phyloP scores from a whole-genome alignment of 192 early-diverging fungal species.

The Backusella tarrabulga region DNA sequence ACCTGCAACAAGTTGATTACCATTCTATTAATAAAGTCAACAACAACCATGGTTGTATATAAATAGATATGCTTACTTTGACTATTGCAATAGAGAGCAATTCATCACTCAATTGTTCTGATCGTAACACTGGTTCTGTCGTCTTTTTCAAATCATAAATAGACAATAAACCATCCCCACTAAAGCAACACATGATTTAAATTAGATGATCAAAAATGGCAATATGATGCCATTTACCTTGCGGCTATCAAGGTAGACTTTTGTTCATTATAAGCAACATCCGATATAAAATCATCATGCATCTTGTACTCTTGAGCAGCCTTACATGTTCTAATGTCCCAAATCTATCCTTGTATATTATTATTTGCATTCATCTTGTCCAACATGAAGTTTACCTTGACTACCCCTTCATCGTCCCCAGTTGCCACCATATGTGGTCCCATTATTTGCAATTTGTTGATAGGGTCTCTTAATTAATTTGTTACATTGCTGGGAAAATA shows the following conservation, averaged over 20 bases:
- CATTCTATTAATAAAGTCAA: slow-evolving; percentile 49
- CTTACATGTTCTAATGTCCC: slow-evolving; percentile 84
- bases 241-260: slow-evolving; percentile 78
- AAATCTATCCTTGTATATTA: slow-evolving; percentile 57
- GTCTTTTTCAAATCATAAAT: slow-evolving; percentile 87
- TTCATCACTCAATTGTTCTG: slow-evolving; percentile 93
- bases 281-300: slow-evolving; percentile 92
- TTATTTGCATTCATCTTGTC: background rate
- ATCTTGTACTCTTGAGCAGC: slow-evolving; percentile 74
- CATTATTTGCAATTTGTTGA: slow-evolving; percentile 75
- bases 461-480: slow-evolving; percentile 43
- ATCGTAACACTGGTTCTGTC: slow-evolving; percentile 69
- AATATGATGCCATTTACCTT: slow-evolving; percentile 39
- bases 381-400: slow-evolving; percentile 61
- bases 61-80: slow-evolving; percentile 39
- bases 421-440: slow-evolving; percentile 78
- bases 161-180: slow-evolving; percentile 89
- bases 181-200: slow-evolving; percentile 17
- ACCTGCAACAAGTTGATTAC: slow-evolving; percentile 84
- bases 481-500: background rate
- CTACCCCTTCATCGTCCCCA: slow-evolving; percentile 88
- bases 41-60: background rate
- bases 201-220: background rate
- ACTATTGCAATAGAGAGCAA: slow-evolving; percentile 80
- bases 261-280: slow-evolving; percentile 65